phyloP scores from a whole-genome alignment of 495 filamentous ascomycete species.

The Aspergillus olivimuriae region DNA sequence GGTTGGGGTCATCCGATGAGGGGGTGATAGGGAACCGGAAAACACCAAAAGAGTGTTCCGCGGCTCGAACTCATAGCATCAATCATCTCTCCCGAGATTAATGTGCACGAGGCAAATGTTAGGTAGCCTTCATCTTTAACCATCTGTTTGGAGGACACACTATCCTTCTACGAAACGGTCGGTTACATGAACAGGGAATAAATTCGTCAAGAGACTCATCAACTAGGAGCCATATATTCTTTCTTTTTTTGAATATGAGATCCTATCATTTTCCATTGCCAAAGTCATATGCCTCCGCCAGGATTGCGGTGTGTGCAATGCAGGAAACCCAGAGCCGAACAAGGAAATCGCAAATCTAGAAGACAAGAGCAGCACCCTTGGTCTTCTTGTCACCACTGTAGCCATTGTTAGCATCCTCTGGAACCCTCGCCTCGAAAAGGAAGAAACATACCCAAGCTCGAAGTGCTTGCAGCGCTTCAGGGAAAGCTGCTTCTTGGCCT shows the following conservation, averaged over 20 bases:
- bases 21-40: too few relatives aligned
- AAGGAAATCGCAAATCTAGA: constrained; percentile 61
- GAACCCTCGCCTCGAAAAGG: too few relatives aligned
- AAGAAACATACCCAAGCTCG: constrained; percentile 80
- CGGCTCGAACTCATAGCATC: too few relatives aligned
- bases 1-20: too few relatives aligned
- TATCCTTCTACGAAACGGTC: too few relatives aligned
- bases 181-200: too few relatives aligned
- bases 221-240: constrained; percentile 37
- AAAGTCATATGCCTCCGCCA: constrained; percentile 40
- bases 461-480: constrained; percentile 99
- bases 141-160: too few relatives aligned
- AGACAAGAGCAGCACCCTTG: constrained; percentile 99
- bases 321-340: constrained; percentile 45
- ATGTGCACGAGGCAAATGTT: too few relatives aligned
- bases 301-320: constrained; percentile 35
- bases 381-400: constrained; percentile 99
- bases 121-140: too few relatives aligned
- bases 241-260: constrained; percentile 41
- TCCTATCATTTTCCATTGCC: constrained; percentile 47
- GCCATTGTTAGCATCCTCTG: constrained; percentile 9
- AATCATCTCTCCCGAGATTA: too few relatives aligned
- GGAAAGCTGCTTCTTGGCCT: constrained; percentile 96
- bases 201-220: constrained; percentile 29
- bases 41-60: too few relatives aligned